Conservation (phyloP, 345 rosid species). For the Populus euphratica region DNA sequence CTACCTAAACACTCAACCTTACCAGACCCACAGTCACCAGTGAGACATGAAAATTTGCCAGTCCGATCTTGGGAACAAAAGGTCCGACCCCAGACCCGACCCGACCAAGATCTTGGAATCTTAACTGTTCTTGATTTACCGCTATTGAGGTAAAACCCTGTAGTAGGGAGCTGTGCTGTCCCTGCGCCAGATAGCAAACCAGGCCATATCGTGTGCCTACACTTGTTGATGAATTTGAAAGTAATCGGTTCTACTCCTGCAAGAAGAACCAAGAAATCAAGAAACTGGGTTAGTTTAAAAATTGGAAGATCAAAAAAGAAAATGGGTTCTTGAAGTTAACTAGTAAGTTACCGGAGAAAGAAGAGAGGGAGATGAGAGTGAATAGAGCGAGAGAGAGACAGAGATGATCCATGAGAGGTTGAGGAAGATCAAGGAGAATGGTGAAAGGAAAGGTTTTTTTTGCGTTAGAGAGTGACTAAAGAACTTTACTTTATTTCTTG, state of each 20-base stretch:
- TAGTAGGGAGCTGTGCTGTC: conserved; percentile 61
- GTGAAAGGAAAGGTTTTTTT: background rate
- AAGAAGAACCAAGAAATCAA: background rate
- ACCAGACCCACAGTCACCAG: conserved; percentile 79
- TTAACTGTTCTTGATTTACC: conserved; percentile 58
- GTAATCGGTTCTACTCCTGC: conserved; percentile 47
- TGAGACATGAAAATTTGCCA: conserved; percentile 52
- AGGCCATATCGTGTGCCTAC: conserved; percentile 78
- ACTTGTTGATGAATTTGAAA: conserved; percentile 68
- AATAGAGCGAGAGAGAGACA: background rate
- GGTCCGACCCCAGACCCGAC: conserved; percentile 82
- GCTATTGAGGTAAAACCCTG: conserved; percentile 58
- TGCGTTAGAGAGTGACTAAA: conserved; percentile 4
- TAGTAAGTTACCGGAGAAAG: background rate
- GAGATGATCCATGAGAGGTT: conserved; percentile 34
- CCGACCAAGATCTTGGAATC: conserved; percentile 73
- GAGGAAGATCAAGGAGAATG: background rate
- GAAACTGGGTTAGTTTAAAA: background rate
- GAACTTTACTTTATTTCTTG: conserved; percentile 36
- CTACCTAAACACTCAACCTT: conserved; percentile 59
- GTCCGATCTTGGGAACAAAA: conserved; percentile 47
- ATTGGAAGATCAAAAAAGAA: background rate
- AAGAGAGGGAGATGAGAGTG: background rate
- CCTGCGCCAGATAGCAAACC: conserved; percentile 80
- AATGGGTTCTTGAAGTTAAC: background rate